Percentiles rank a stretch among this genome's conserved stretches.
phyloP scores from a whole-genome alignment of 1,284 basidiomycete genomes.

The Pterulicium gracile region DNA sequence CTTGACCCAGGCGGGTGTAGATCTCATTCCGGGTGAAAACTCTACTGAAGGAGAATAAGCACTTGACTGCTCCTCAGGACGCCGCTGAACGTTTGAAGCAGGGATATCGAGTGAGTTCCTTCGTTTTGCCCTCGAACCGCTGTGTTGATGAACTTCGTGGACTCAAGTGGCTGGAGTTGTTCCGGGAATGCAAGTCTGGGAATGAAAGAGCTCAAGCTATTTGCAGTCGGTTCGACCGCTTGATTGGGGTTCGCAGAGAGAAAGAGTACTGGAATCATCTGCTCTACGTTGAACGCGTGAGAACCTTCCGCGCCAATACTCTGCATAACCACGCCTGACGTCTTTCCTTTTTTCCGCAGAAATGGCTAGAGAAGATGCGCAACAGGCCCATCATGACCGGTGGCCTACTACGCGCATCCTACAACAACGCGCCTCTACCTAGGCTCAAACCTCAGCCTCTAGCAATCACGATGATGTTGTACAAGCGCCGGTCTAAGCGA shows the following conservation, averaged over 20 bases:
- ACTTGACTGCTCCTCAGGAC: conserved; percentile 34
- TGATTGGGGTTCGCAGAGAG: conserved; percentile 39
- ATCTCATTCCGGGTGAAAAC: conserved; percentile 43
- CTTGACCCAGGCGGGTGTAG: conserved; percentile 24
- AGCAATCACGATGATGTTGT: conserved; percentile 59
- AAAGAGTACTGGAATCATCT: conserved; percentile 37
- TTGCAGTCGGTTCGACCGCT: conserved; percentile 41
- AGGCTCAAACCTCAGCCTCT: conserved; percentile 69
- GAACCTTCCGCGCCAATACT: conserved; percentile 13
- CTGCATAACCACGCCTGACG: conserved; percentile 2
- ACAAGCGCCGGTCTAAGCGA: conserved; percentile 38
- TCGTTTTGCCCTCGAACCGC: conserved; percentile 1
- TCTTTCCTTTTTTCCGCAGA: conserved; percentile 19
- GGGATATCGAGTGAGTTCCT: conserved; percentile 36
- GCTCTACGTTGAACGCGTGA: conserved; percentile 39
- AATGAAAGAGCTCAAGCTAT: conserved; percentile 33
- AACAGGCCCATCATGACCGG: conserved; percentile 61
- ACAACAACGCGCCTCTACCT: conserved; percentile 60
- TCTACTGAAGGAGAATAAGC: conserved; percentile 41
- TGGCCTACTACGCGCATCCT: conserved; percentile 46
- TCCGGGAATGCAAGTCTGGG: conserved; percentile 40
- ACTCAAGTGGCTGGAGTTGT: conserved; percentile 50
- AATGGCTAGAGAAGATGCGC: conserved; percentile 38
- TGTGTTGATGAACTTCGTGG: background rate
- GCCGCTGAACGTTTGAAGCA: conserved; percentile 34